Percentiles rank a stretch among this genome's conserved stretches.
These are phyloP conservation scores for Thinopyrum obtusiflorum DNA, from an alignment of 202 grass and related monocot genomes.

Conservation along the genomic window DNA sequence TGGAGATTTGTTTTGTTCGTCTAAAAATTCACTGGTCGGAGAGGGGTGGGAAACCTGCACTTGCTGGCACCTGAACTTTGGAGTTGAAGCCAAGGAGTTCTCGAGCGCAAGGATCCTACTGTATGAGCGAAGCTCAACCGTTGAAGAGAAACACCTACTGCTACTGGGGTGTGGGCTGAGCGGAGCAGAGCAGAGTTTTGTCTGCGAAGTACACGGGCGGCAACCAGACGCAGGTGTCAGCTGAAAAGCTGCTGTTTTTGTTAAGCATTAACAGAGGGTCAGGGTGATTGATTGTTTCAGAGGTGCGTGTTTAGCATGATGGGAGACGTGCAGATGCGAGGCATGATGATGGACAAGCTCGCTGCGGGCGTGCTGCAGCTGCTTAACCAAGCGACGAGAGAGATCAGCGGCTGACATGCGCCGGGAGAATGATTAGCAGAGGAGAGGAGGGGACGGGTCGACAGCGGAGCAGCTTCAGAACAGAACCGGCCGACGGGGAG, in stretches of 20 bases:
- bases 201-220: constrained; percentile 30
- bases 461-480: neutral
- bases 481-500: neutral
- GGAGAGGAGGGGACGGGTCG: neutral
- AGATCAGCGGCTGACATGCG: neutral
- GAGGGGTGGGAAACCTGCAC: neutral
- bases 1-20: too few relatives aligned
- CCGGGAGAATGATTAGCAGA: neutral
- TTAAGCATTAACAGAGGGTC: neutral
- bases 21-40: neutral
- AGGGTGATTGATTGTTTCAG: neutral
- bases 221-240: neutral
- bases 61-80: neutral
- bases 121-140: neutral
- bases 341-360: neutral
- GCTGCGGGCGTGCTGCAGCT: too few relatives aligned
- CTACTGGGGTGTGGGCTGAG: neutral
- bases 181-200: neutral
- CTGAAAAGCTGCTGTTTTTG: constrained; percentile 6
- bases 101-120: neutral
- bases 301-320: neutral
- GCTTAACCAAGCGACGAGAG: too few relatives aligned
- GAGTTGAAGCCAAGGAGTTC: neutral
- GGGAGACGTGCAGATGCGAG: neutral
- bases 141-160: neutral